Conservation (phyloP, 352 stramenopile species). For the Globisporangium nodosum region DNA sequence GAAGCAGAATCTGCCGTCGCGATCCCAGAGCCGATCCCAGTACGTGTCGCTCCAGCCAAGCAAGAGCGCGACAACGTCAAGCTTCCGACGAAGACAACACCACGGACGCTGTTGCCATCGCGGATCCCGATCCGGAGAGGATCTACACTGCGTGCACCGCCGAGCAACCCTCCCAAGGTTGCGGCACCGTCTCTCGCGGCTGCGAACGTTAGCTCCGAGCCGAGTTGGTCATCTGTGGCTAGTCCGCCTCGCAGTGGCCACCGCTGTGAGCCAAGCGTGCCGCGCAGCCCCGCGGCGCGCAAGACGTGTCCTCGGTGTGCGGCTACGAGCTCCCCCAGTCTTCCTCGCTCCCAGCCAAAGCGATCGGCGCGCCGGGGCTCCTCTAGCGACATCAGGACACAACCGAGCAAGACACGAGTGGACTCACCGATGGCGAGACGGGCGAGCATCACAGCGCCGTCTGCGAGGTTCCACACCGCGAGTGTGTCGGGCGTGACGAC, state of each 20-base stretch:
- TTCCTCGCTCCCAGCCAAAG: background rate
- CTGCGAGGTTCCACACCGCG: background rate
- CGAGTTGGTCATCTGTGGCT: background rate
- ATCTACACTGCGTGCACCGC: background rate
- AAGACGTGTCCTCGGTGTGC: conserved; percentile 6
- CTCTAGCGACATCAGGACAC: conserved; percentile 1
- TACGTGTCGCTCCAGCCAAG: background rate
- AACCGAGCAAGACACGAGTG: background rate
- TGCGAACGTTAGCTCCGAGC: background rate
- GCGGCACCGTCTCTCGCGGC: background rate
- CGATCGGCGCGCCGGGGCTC: conserved; percentile 1
- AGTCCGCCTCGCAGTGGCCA: too few relatives aligned
- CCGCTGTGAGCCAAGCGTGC: conserved; percentile 7
- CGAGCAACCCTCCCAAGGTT: background rate
- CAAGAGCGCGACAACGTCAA: too few relatives aligned
- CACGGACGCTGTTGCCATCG: background rate
- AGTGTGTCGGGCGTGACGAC: background rate
- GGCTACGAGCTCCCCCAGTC: conserved; percentile 3
- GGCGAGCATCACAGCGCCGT: background rate
- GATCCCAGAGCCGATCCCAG: background rate
- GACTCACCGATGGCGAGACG: background rate
- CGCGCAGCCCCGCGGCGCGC: conserved; percentile 3
- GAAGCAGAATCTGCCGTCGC: background rate
- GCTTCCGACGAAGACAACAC: background rate
- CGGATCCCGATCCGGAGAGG: conserved; percentile 4